Base-by-base conservation (phyloP, 257 asterid genomes). In the Solanum arcanum region DNA sequence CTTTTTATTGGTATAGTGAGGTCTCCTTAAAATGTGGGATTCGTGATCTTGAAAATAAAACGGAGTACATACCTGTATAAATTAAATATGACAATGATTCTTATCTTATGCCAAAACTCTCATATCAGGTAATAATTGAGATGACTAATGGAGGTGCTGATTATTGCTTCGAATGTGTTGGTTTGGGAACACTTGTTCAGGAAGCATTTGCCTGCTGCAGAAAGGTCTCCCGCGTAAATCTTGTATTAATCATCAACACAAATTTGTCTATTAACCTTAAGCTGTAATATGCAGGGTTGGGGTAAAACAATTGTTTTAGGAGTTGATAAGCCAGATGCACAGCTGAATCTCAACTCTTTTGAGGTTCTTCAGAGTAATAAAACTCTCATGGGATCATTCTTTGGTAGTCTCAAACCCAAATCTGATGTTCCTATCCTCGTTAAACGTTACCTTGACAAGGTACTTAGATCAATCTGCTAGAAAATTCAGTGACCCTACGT, bases 101-200 rank as follows among this genome's bases (percentile, higher is more conserved):
- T 56, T 56, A 56, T 56, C 66, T 25, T 25, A 21, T 21, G 25
- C 11, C 25, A 56, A 56, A 56, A 56, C 25, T 56, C 0, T 56
- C 64, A 56, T 18, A 56, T 85, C 90, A 95, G 99, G 91, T 94
- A 83, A 89, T 96, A 76, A 89, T 47, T 25, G 97, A 95, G 86
- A 91, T 95, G 98, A 96, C 97, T 15, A 92, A 74, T 83, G 99
- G 97, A 88, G 98, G 98, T 88, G 98, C 98, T 25, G 99, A 96
- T 88, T 94, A 95, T 64, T 93, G 98, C 94, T 96, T 96, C 49
- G 99, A 96, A 89, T 96, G 99, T 68, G 99, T 95, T 33, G 98
- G 99, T 72, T 49, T 64, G 88, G 89, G 92, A 74, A 90, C 94
- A 62, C 84, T 96, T 83, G 97, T 95, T 64, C 92, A 94, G 47